Base-by-base conservation (phyloP, 2,329 filamentous ascomycete genomes). In the Chrysosphaeria jannelii region DNA sequence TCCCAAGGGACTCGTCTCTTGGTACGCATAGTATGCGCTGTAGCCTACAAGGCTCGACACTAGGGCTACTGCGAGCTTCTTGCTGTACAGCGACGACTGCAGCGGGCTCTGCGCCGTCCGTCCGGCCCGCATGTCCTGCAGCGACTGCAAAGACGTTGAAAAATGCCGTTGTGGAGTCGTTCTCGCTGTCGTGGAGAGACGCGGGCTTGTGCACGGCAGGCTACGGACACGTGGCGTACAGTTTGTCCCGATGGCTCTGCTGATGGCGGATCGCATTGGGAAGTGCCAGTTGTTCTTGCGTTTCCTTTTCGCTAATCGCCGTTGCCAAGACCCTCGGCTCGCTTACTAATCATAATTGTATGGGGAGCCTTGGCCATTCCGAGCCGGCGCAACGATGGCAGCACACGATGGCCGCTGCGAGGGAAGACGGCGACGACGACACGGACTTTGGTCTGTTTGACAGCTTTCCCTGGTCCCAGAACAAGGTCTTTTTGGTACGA, bases 21-120 rank as follows among this genome's bases (percentile, higher is more conserved):
- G 58, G 46, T 70, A 74, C 25, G 57, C 56, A 46, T 76, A 76
- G 56, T 67, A 79, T 32, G 69, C 67, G 31, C 69, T 67, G 45
- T 67, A 74, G 33, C 67, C 70, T 27, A 74, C 67, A 28, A 74
- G 51, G 37, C 62, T 61, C 30, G 70, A 67, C 27, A 69, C 53
- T 28, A 76, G 42, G 28, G 64, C 68, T 34, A 62, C 50, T 5
- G 60, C 60, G 33, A 71, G 51, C 34, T 64, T 57, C 31, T 71
- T 65, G 38, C 68, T 46, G 44, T 71, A 68, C 71, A 81, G 79
- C 34, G 69, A 71, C 33, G 66, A 65, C 33, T 50, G 56, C 27
- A 70, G 47, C 27, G 58, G 49, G 31, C 34, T 33, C 26, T 17
- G 35, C 29, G 22, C 10, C 7, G 23, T 18, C 14, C 18, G 19